These are phyloP conservation scores for Nemania abortiva DNA, from an alignment of 2,329 filamentous ascomycete genomes.

Conservation along the genomic window DNA sequence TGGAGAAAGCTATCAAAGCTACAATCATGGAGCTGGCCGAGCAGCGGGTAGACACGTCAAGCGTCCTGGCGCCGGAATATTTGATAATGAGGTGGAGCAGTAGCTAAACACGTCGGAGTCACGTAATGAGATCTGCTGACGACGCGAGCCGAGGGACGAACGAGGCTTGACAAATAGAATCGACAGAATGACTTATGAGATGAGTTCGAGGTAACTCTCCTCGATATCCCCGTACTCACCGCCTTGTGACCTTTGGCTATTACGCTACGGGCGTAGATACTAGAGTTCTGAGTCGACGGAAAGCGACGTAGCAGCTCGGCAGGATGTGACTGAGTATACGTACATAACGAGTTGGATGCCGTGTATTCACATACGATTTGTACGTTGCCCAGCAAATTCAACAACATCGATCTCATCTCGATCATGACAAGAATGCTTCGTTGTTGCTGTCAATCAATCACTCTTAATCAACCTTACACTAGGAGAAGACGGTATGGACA, in stretches of 20 bases:
- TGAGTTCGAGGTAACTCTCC: not conserved
- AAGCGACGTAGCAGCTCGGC: not conserved
- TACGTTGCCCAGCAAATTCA: not conserved
- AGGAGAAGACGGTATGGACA: constrained; percentile 13
- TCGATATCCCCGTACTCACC: not conserved
- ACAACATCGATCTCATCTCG: not conserved
- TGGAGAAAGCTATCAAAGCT: constrained; percentile 18
- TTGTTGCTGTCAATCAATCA: constrained; percentile 16
- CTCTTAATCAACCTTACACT: constrained; percentile 22
- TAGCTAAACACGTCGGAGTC: constrained; percentile 15
- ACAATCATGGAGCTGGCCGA: constrained; percentile 7
- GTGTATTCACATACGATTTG: not conserved
- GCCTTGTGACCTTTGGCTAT: constrained; percentile 1
- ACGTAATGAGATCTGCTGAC: constrained; percentile 23
- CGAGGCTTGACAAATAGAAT: constrained; percentile 19
- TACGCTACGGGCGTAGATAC: not conserved
- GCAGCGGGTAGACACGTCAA: constrained; percentile 32
- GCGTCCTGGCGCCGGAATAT: constrained; percentile 23
- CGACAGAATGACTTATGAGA: not conserved
- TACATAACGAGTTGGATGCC: not conserved
- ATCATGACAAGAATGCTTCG: constrained; percentile 4
- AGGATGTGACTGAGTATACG: not conserved
- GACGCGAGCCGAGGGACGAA: constrained; percentile 17
- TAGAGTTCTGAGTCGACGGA: not conserved
- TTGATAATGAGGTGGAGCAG: constrained; percentile 25